Evolutionary conservation across 1,139 yeast species (phyloP).

Genomic region (Ashbya aceris): DNA sequence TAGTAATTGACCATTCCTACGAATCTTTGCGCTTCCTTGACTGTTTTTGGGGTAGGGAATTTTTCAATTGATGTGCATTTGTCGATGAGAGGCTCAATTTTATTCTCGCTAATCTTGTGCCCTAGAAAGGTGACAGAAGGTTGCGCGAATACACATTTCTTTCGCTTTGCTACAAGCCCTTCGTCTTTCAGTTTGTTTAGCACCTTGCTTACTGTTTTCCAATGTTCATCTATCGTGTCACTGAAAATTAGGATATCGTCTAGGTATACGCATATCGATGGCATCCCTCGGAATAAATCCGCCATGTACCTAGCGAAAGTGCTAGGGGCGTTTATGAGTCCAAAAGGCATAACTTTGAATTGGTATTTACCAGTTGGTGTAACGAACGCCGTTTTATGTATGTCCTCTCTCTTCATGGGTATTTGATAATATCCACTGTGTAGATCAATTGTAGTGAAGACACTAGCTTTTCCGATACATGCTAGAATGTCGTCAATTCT

Average conservation of each 20-base stretch:
- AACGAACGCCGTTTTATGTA: slow-evolving; percentile 11
- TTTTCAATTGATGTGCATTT: slow-evolving; percentile 11
- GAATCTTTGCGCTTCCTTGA: slow-evolving; percentile 12
- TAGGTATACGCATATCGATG: slow-evolving; percentile 19
- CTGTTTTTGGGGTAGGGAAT: slow-evolving; percentile 7
- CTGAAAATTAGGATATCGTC: slow-evolving; percentile 26
- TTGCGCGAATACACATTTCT: slow-evolving; percentile 8
- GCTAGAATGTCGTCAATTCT: slow-evolving; percentile 14
- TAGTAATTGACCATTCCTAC: slow-evolving; percentile 13
- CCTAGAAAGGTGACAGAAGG: slow-evolving; percentile 10
- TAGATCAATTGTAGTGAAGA: slow-evolving; percentile 11
- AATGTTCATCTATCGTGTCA: slow-evolving; percentile 13
- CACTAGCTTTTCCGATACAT: slow-evolving; percentile 7
- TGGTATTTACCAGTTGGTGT: slow-evolving; percentile 13
- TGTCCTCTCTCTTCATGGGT: slow-evolving; percentile 7
- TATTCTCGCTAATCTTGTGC: slow-evolving; percentile 5
- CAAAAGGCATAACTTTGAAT: slow-evolving; percentile 11
- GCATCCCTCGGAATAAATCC: slow-evolving; percentile 7
- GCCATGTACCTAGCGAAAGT: slow-evolving; percentile 6
- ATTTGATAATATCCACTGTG: slow-evolving; percentile 15
- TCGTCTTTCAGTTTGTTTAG: slow-evolving; percentile 5
- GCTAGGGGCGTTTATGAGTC: slow-evolving; percentile 10
- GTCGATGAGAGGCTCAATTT: slow-evolving; percentile 8
- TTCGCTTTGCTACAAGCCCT: slow-evolving; percentile 7
- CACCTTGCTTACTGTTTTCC: slow-evolving; percentile 12